A percentile compares a stretch with the other conserved stretches of the same genome.
Conservation (phyloP, 163 green algal genomes). For the Chlorella variabilis region DNA sequence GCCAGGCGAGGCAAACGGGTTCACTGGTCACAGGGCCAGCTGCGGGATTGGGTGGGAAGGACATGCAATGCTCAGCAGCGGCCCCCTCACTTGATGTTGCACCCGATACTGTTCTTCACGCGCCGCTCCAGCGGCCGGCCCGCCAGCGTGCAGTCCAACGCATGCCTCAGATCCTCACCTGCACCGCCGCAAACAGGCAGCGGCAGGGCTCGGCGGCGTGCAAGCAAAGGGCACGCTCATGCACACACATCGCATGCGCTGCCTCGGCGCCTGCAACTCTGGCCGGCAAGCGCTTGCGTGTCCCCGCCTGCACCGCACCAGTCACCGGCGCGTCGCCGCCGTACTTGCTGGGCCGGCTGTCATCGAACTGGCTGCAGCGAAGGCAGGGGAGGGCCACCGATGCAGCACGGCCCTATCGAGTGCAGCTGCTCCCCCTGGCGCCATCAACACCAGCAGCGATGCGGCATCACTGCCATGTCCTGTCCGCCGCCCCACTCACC, state of each 20-base stretch:
- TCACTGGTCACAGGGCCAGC: background rate
- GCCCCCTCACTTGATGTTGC: constrained; percentile 71
- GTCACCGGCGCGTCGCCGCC: constrained; percentile 11
- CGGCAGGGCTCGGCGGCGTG: background rate
- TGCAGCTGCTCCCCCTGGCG: too few species aligned
- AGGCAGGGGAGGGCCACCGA: background rate
- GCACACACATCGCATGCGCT: background rate
- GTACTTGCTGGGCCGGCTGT: constrained; percentile 50
- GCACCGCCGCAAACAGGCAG: background rate
- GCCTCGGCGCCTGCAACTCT: too few species aligned
- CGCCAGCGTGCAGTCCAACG: constrained; percentile 70
- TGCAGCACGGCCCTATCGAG: too few species aligned
- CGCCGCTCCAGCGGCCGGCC: constrained; percentile 41
- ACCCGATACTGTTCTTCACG: constrained; percentile 65
- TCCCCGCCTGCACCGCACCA: constrained; percentile 19
- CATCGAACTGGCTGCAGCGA: constrained; percentile 76
- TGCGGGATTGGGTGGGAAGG: too few species aligned
- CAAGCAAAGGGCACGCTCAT: background rate
- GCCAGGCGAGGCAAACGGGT: too few species aligned
- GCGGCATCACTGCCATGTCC: background rate
- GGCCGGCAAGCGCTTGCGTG: too few species aligned
- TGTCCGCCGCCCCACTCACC: too few species aligned
- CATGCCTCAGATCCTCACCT: constrained; percentile 70
- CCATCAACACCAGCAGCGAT: background rate
- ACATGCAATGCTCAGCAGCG: too few species aligned